Evolutionary conservation across 225 moss, liverwort and hornwort species (phyloP).

Genomic region (Marchantia paleacea): DNA sequence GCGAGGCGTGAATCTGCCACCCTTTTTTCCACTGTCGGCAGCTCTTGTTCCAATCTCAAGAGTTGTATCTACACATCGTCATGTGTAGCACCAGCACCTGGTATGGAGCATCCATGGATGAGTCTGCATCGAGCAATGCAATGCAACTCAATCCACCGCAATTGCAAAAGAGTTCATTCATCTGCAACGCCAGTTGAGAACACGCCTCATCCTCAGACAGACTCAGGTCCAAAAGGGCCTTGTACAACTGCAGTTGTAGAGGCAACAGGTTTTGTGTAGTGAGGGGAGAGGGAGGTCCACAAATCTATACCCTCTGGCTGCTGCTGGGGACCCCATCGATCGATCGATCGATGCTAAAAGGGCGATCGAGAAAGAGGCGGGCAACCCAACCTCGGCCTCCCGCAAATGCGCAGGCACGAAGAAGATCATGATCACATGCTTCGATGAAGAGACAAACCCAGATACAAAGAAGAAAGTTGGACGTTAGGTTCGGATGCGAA

Average conservation of each 20-base stretch:
- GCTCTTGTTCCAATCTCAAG: too few species aligned
- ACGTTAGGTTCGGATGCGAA: neutral
- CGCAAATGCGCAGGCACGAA: neutral
- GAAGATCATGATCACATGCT: neutral
- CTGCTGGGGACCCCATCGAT: neutral
- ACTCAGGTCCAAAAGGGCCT: too few species aligned
- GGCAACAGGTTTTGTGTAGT: neutral
- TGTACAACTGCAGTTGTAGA: neutral
- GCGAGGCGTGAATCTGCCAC: neutral
- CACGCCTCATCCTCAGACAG: too few species aligned
- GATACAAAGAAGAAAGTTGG: neutral
- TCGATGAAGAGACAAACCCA: neutral
- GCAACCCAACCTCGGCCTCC: neutral
- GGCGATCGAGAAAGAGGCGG: neutral
- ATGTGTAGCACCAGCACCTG: too few species aligned
- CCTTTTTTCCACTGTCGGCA: too few species aligned
- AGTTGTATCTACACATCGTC: too few species aligned
- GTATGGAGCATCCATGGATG: too few species aligned
- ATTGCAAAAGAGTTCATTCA: too few species aligned
- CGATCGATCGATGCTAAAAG: neutral
- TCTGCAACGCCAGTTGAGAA: too few species aligned
- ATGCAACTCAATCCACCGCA: too few species aligned
- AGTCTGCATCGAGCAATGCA: too few species aligned
- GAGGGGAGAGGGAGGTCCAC: neutral
- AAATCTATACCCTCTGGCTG: neutral